Conservation (phyloP, 2,329 filamentous ascomycete genomes). For the Paramyrothecium sp. region DNA sequence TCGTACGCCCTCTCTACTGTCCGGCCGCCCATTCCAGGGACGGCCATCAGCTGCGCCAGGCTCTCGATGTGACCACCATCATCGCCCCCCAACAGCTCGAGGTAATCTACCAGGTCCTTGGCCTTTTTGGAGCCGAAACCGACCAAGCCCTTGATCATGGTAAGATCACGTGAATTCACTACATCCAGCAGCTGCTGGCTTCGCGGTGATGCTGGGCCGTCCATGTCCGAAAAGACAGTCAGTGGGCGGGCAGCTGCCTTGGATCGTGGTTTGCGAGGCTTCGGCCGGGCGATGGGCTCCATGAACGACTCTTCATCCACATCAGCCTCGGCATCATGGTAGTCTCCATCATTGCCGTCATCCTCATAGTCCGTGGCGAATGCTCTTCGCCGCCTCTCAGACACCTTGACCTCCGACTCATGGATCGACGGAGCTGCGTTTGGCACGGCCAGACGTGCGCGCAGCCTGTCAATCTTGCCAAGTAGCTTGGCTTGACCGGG, state of each 20-base stretch:
- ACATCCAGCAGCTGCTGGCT: constrained; percentile 65
- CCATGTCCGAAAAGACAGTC: constrained; percentile 35
- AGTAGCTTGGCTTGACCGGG: constrained; percentile 78
- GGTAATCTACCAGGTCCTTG: constrained; percentile 54
- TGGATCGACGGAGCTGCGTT: constrained; percentile 13
- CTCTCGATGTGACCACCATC: constrained; percentile 42
- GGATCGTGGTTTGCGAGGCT: constrained; percentile 27
- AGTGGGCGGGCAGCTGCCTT: constrained; percentile 17
- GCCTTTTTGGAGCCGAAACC: constrained; percentile 75
- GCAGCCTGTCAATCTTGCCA: constrained; percentile 66
- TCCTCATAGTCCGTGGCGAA: constrained; percentile 10
- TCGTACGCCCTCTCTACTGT: constrained; percentile 57
- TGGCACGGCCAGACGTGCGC: constrained; percentile 43
- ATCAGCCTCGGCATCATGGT: constrained; percentile 39
- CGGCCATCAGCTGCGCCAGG: constrained; percentile 48
- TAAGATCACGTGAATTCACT: constrained; percentile 70
- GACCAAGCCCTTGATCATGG: constrained; percentile 63
- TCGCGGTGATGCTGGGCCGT: constrained; percentile 47
- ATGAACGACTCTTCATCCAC: constrained; percentile 35
- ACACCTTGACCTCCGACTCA: constrained; percentile 18
- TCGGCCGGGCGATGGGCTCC: constrained; percentile 20
- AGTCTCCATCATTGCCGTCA: constrained; percentile 35
- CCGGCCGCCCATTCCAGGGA: constrained; percentile 57
- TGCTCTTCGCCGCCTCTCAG: constrained; percentile 27
- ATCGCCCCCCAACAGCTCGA: constrained; percentile 43